Base-by-base conservation (phyloP, 108 stramenopile genomes). In the Conticribra weissflogii region DNA sequence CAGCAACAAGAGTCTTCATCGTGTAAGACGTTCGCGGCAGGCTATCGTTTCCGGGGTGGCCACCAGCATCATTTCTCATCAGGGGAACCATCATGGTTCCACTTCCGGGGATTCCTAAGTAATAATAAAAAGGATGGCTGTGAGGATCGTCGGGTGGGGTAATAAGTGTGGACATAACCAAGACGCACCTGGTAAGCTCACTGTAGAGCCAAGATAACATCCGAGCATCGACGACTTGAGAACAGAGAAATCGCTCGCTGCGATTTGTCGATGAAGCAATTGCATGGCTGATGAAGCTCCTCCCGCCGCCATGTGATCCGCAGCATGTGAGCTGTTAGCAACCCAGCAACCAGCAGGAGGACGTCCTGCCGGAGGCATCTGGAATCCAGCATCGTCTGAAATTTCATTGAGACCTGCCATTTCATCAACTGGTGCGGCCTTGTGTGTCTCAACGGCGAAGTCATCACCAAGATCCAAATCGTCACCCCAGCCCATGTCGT, bases 281-380 rank as follows among this genome's bases (percentile, higher is more conserved):
- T 98, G 94, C 91, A 98, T 88, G 8, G 98, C 96, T n/a, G 95
- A 93, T 36, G 93, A 81, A 54, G 96, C 90, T 30, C 76, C 84
- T 8, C 98, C 98, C 28, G 97, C 98, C n/a, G 98, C 98, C 55
- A 88, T 83, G 71, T 99, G 98, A 84, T 98, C 98, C 14, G 98
- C 95, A 16, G 97, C 95, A 71, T 96, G 94, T 16, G 97, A 94
- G 25, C 92, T 94, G 67, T 98, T 97, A 44, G 87, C 84, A 52
- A 83, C 88, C 97, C 97, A 99, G 68, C 83, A 86, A 22, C 70
- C 83, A 58, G 94, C 88, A 28, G 93, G 69, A 57, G 95, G 91
- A 28, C 88, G 82, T 34, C 98, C 98, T 24, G 98, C 85, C 17
- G 86, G 65, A 41, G 97, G 97, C 88, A 94, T 86, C 63, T 83